A percentile compares a stretch with the other conserved stretches of the same genome.
These are phyloP conservation scores for Lagerstroemia speciosa DNA, from an alignment of 345 rosid genomes.

Conservation along the genomic window DNA sequence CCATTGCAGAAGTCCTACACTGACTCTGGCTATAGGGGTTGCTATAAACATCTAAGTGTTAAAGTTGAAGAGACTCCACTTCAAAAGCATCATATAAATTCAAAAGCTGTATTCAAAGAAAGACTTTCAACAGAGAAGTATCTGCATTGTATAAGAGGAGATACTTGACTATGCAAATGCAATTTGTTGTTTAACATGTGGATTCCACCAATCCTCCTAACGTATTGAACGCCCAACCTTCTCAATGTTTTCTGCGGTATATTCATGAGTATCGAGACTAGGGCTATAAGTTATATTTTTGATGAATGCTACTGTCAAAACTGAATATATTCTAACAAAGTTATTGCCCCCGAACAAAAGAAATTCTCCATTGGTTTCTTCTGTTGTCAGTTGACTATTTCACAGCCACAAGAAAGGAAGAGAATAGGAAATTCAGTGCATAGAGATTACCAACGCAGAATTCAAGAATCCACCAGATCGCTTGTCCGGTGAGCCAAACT, in stretches of 20 bases:
- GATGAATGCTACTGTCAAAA: neutral
- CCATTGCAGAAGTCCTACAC: too few species aligned
- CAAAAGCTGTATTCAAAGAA: neutral
- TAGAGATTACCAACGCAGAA: conserved; percentile 37
- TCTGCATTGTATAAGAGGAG: neutral
- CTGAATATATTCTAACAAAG: neutral
- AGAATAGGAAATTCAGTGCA: neutral
- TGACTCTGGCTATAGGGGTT: too few species aligned
- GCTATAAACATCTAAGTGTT: too few species aligned
- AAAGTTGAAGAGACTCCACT: neutral
- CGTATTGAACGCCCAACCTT: neutral
- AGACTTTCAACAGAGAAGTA: neutral
- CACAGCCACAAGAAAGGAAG: neutral
- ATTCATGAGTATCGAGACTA: neutral
- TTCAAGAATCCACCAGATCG: conserved; percentile 76
- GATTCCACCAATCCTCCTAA: neutral
- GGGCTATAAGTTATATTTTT: neutral
- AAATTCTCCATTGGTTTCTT: neutral
- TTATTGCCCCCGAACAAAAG: neutral
- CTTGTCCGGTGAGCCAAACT: conserved; percentile 91
- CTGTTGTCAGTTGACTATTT: neutral
- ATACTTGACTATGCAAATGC: too few species aligned
- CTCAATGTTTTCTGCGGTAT: neutral
- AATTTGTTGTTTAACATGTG: too few species aligned
- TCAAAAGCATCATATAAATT: neutral